Evolutionary conservation across 495 filamentous ascomycete genomes (phyloP), one percentile per base, ranked within the genome.

Genomic region (Bryoglossum gracile): DNA sequence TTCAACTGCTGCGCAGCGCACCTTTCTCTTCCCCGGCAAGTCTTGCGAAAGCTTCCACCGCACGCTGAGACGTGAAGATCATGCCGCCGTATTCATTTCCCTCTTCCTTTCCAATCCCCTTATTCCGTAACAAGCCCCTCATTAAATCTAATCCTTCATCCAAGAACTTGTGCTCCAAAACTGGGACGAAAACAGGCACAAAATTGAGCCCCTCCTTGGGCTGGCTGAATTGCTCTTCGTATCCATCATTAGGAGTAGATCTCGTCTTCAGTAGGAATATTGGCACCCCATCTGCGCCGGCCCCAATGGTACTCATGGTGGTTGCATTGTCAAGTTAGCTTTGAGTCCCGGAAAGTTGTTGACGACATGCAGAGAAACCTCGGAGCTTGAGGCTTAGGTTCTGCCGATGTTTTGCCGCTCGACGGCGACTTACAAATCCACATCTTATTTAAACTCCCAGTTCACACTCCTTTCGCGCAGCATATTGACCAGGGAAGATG

Each of bases 61-160:
- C 86, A 16, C 94, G 78, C 61, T 97, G 94, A 14, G 87, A 94
- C 0, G 92, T 98, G 63, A 98, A 94, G 39, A 96, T 85, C 42
- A 96, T 61, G 1, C 87, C 90, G 10, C 88, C 87, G 64, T 94
- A 94, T 26, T 56, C 62, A 10, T 21, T 22, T 4, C 26, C 46
- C 0, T 43, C 14, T 4, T 16, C 30, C 8, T 33, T 35, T 6
- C 38, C 30, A 48, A 76, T 70, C n/a, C 51, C 38, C 19, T 55
- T 58, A 16, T 50, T 53, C n/a, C 53, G 44, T 23, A 78, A 58
- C 3, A 70, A 45, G 2, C 35, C 24, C 34, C 63, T 53, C 16
- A 77, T 59, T 24, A 53, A 56, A 37, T 59, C 50, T 61, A 77
- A 58, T 0, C 72, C 72, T 2, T 58, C 53, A 13, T 72, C 62